Evolutionary conservation across 192 early-diverging fungal species (phyloP), one percentile per base, ranked within the genome.

Genomic region (Coemansia sp.): DNA sequence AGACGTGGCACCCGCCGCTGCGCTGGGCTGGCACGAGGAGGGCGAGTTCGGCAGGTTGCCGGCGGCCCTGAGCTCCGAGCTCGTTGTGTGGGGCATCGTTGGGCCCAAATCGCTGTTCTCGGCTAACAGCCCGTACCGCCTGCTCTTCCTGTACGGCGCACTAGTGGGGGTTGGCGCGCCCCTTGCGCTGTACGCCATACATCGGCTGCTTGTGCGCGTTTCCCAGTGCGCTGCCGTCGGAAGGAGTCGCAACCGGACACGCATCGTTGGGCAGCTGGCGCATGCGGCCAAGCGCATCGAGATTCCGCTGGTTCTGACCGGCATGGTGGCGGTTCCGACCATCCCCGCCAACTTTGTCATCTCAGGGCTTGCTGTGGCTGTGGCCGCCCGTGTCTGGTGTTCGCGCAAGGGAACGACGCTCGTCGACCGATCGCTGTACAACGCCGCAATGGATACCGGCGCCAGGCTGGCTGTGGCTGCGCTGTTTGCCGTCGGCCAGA

Each of bases 1-100:
- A 20, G 67, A 11, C 0, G 60, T 46, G 10, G 5, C 23, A 0
- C 11, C 54, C 5, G 41, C 61, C 56, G 33, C 40, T 10, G 8
- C 64, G 42, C 43, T 70, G 23, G 78, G 78, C 5, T 80, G 78
- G 78, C 78, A 71, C 38, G 78, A 80, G 56, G 69, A 70, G 8
- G 73, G 78, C 6, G 78, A 80, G 69, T 71, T 71, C 54, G 78
- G 71, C 3, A 56, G 78, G 5, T 62, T 75, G 35, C 78, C 78
- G 9, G 78, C 78, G 25, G 65, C 78, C 4, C 63, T 80, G 34
- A 80, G 78, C 54, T 80, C 78, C 0, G 78, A 80, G 58, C 66
- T 80, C 0, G 73, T 80, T 2, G 78, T 80, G 9, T 80, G 78
- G 78, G 78, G 78, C 1, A 80, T 80, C 8, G 78, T 75, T n/a